These are phyloP conservation scores for Bullera alba DNA, from an alignment of 768 basidiomycete genomes.

Conservation along the genomic window DNA sequence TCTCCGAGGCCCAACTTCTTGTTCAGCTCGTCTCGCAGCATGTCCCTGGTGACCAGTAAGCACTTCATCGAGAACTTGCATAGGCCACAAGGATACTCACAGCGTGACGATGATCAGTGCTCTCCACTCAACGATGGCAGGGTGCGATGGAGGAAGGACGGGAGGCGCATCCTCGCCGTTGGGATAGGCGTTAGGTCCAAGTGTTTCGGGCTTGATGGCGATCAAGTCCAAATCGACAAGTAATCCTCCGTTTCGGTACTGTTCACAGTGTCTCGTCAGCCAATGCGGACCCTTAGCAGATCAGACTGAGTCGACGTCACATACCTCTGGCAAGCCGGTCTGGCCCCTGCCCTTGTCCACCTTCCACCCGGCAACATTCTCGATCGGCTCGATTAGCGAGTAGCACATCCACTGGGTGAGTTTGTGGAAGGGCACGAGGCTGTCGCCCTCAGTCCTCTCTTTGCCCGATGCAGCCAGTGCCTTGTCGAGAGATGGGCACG, in stretches of 20 bases:
- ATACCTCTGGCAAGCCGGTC: slow-evolving; percentile 77
- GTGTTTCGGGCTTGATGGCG: slow-evolving; percentile 55
- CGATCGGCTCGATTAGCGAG: slow-evolving; percentile 74
- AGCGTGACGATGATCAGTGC: slow-evolving; percentile 90
- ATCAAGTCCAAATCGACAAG: slow-evolving; percentile 77
- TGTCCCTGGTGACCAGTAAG: slow-evolving; percentile 55
- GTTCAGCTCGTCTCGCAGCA: slow-evolving; percentile 66
- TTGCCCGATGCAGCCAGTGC: slow-evolving; percentile 14
- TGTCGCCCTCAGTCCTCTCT: slow-evolving; percentile 53
- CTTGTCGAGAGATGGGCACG: slow-evolving; percentile 55
- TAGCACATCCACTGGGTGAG: slow-evolving; percentile 91
- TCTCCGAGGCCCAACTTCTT: slow-evolving; percentile 52
- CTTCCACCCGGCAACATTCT: slow-evolving; percentile 68
- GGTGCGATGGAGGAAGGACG: slow-evolving; percentile 63
- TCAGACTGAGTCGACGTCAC: neutral
- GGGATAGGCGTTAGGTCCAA: slow-evolving; percentile 47
- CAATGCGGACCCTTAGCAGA: neutral
- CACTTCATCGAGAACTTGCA: neutral
- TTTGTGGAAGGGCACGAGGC: slow-evolving; percentile 91
- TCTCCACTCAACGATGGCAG: slow-evolving; percentile 91
- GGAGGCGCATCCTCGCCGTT: slow-evolving; percentile 43
- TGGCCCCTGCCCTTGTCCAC: slow-evolving; percentile 75
- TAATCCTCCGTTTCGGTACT: slow-evolving; percentile 87
- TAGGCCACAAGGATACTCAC: slow-evolving; percentile 52
- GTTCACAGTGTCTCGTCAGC: neutral